Evolutionary conservation across 768 basidiomycete genomes (phyloP).

Genomic region (Boletus rubescentipes): DNA sequence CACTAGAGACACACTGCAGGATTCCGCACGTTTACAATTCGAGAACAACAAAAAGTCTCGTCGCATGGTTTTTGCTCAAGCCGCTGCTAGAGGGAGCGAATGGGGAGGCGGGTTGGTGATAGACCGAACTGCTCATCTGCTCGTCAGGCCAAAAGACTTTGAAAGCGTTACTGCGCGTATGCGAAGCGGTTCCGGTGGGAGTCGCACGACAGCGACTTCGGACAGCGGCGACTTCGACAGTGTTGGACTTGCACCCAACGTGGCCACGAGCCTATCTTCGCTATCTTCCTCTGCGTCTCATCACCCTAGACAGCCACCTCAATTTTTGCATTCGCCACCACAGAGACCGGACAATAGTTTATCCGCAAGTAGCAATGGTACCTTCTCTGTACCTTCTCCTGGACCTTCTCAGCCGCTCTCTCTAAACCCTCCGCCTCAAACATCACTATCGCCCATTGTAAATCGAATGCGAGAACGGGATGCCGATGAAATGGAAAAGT

Average conservation of each 20-base stretch:
- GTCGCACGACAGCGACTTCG: slow-evolving; percentile 72
- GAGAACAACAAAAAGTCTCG: slow-evolving; percentile 79
- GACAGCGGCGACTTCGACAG: slow-evolving; percentile 68
- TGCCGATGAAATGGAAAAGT: slow-evolving; percentile 87
- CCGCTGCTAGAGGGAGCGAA: slow-evolving; percentile 65
- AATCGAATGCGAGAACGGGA: slow-evolving; percentile 81
- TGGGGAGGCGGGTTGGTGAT: slow-evolving; percentile 47
- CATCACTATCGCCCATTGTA: slow-evolving; percentile 73
- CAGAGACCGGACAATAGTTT: slow-evolving; percentile 33
- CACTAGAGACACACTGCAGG: slow-evolving; percentile 76
- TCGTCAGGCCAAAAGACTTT: slow-evolving; percentile 44
- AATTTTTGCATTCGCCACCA: slow-evolving; percentile 43
- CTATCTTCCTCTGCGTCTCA: slow-evolving; percentile 65
- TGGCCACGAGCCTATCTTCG: slow-evolving; percentile 50
- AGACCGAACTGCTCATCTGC: slow-evolving; percentile 45
- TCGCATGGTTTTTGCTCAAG: slow-evolving; percentile 69
- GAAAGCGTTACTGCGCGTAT: slow-evolving; percentile 49
- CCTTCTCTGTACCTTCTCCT: slow-evolving; percentile 39
- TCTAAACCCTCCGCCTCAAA: slow-evolving; percentile 36
- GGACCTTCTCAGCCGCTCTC: slow-evolving; percentile 36
- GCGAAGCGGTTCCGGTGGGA: slow-evolving; percentile 80
- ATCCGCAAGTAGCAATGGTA: slow-evolving; percentile 37
- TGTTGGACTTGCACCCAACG: slow-evolving; percentile 38
- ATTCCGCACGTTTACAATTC: slow-evolving; percentile 74
- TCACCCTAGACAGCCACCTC: slow-evolving; percentile 38